Percentiles rank a stretch among this genome's conserved stretches.
These are phyloP conservation scores for Phytophthora hibernalis DNA, from an alignment of 352 stramenopile genomes.

Conservation along the genomic window DNA sequence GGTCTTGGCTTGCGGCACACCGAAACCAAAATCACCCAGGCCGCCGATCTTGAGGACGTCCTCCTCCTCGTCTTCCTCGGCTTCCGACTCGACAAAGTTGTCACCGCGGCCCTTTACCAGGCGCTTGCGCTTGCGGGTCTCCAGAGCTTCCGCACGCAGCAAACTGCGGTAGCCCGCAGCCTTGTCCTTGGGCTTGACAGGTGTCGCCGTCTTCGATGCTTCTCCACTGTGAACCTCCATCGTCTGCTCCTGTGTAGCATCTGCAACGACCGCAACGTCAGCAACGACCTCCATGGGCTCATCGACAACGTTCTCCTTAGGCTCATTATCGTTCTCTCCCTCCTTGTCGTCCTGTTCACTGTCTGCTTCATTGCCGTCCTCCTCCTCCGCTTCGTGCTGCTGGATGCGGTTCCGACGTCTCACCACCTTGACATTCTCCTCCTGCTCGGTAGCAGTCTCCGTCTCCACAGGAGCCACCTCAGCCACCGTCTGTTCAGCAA, in stretches of 20 bases:
- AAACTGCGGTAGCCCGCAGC: constrained; percentile 74
- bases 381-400: constrained; percentile 48
- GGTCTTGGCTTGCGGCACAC: constrained; percentile 69
- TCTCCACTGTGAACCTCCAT: constrained; percentile 9
- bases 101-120: constrained; percentile 51
- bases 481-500: not conserved
- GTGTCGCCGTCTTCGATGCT: constrained; percentile 15
- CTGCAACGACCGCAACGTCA: constrained; percentile 22
- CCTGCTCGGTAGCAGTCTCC: constrained; percentile 25
- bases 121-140: constrained; percentile 65
- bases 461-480: not conserved
- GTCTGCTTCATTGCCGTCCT: constrained; percentile 70
- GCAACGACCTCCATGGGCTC: constrained; percentile 22
- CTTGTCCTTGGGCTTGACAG: constrained; percentile 50
- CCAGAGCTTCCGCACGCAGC: constrained; percentile 61
- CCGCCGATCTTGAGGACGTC: constrained; percentile 85
- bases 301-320: too few relatives aligned
- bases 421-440: constrained; percentile 34
- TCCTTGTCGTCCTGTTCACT: constrained; percentile 63
- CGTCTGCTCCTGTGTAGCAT: constrained; percentile 12
- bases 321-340: constrained; percentile 40
- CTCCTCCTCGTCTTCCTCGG: constrained; percentile 88
- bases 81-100: constrained; percentile 83
- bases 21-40: constrained; percentile 88
- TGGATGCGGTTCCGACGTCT: constrained; percentile 54